A percentile compares a stretch with the other conserved stretches of the same genome.
Conservation (phyloP, 2,329 filamentous ascomycete species). For the Fusarium coicis region DNA sequence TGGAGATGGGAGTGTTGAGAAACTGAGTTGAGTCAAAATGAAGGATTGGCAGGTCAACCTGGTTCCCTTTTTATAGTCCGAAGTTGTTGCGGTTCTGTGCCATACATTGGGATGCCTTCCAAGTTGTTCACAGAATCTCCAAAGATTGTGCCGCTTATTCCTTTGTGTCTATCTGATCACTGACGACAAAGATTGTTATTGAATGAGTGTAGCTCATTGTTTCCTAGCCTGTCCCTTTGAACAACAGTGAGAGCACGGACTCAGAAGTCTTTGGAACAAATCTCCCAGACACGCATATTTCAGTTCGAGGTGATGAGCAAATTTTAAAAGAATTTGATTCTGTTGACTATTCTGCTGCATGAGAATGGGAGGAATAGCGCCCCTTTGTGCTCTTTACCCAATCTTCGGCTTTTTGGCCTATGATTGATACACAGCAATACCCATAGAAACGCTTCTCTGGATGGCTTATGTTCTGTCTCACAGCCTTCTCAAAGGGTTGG, state of each 20-base stretch:
- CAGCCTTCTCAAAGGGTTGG: no score
- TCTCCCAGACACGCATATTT: neutral
- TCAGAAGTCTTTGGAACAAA: neutral
- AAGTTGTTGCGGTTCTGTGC: neutral
- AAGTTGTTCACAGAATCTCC: neutral
- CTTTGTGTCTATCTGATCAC: neutral
- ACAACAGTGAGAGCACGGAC: neutral
- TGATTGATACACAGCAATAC: neutral
- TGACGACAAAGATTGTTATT: neutral
- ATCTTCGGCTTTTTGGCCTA: fast-evolving
- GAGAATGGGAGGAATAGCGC: fast-evolving
- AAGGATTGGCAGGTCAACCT: no score
- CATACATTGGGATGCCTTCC: no score
- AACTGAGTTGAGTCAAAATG: neutral
- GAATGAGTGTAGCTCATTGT: neutral
- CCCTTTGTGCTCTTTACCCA: neutral
- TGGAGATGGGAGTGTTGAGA: no score
- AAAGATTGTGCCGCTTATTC: no score
- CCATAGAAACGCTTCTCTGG: no score
- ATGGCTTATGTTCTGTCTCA: no score
- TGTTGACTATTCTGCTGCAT: neutral
- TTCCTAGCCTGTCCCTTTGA: neutral
- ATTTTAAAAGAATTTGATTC: neutral
- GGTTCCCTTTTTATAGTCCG: neutral
- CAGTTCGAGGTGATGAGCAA: neutral